Evolutionary conservation across 2,329 filamentous ascomycete genomes (phyloP), one percentile per base, ranked within the genome.

Genomic region (Colletotrichum caudatum): DNA sequence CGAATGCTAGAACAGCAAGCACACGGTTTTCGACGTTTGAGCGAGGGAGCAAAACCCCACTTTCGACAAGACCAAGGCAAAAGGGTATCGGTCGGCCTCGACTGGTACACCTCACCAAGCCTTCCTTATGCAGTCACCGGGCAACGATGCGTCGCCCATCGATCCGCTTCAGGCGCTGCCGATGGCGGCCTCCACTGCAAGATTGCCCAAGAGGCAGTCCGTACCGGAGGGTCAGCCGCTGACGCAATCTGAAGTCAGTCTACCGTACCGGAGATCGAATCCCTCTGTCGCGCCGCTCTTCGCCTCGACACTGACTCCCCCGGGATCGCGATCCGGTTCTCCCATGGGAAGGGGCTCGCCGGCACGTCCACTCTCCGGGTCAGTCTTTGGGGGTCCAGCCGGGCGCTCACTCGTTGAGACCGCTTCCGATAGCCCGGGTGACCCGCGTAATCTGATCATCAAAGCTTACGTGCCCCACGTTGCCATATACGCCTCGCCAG

Each of bases 401-500:
- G 83, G 81, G 61, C 83, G 84, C 66, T 83, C 82, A 12, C 80
- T 88, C 3, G 78, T 84, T 2, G 84, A 85, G 48, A 81, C 78
- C 50, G 80, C 80, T 1, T 82, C 81, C 14, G 84, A 85, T 54
- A 83, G 81, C 69, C 85, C 86, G 1, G 83, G 84, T 14, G 88
- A 91, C 69, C 88, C 89, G 41, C 80, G 90, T 29, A 87, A 86
- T 74, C 84, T 97, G 61, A 91, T 98, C 54, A 85, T 97, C 65
- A 91, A 92, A 71, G 92, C 94, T 2, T 97, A 97, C 79, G 93
- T 95, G 18, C 97, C 96, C 1, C 93, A 96, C 74, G 90, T 99
- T 57, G 93, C 93, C 8, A 89, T 99, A 37, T 92, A 95, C 76
- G 90, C 94, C n/a, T 97, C 95, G 18, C 84, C 88, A 20, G 95